These are phyloP conservation scores for Colletotrichum tofieldiae DNA, from an alignment of 2,329 filamentous ascomycete genomes.

Conservation along the genomic window DNA sequence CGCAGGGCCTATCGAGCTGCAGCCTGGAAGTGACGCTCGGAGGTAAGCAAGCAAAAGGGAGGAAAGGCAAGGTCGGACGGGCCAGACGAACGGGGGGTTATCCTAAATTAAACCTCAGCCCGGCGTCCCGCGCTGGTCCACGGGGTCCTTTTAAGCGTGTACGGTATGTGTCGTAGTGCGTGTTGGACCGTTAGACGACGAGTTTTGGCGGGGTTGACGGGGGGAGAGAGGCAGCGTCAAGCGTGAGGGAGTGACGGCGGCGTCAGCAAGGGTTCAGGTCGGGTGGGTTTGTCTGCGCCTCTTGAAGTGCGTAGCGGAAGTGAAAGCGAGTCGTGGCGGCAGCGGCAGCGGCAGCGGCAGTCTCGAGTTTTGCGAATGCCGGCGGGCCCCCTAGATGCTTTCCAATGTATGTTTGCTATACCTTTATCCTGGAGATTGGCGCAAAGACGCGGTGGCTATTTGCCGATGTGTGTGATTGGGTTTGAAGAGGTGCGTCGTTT, in stretches of 20 bases:
- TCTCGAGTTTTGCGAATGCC: slow-evolving; percentile 3
- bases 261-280: slow-evolving; percentile 17
- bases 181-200: slow-evolving; percentile 19
- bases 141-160: slow-evolving; percentile 28
- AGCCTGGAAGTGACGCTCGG: slow-evolving; percentile 42
- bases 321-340: slow-evolving; percentile 1
- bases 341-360: slow-evolving; percentile 6
- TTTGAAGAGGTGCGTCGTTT: not conserved
- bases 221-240: not conserved
- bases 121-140: slow-evolving; percentile 31
- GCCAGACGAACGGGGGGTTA: slow-evolving; percentile 42
- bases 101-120: slow-evolving; percentile 40
- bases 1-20: slow-evolving; percentile 36
- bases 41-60: slow-evolving; percentile 21
- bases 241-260: slow-evolving; percentile 8
- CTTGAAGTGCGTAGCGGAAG: slow-evolving; percentile 4
- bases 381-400: not conserved
- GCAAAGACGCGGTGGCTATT: not conserved
- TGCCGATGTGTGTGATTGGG: not conserved
- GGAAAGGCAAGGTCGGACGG: slow-evolving; percentile 19
- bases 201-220: slow-evolving; percentile 30
- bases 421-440: not conserved
- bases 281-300: slow-evolving; percentile 26
- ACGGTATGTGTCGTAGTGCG: slow-evolving; percentile 5
- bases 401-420: not conserved